Evolutionary conservation across 192 early-diverging fungal species (phyloP).

Genomic region (Coemansia sp.): DNA sequence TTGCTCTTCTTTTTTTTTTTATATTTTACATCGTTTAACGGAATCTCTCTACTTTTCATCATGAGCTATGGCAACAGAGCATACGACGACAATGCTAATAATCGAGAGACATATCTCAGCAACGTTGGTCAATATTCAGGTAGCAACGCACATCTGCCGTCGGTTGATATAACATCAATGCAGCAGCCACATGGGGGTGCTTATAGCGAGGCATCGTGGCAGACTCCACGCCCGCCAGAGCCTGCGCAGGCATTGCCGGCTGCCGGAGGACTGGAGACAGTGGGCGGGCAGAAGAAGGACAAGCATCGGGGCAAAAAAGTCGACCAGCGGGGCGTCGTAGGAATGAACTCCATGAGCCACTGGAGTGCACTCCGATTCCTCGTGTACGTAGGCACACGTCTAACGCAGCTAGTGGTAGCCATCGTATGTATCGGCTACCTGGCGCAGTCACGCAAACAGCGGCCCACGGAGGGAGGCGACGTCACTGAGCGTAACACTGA

Average conservation of each 20-base stretch:
- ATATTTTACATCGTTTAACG: not conserved
- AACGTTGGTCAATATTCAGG: not conserved
- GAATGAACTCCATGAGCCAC: constrained; percentile 30
- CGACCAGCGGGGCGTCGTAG: constrained; percentile 11
- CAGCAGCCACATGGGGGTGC: constrained; percentile 24
- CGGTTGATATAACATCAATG: constrained; percentile 44
- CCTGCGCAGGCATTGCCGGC: not conserved
- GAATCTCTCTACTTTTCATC: not conserved
- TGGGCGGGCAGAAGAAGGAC: not conserved
- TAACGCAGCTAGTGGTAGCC: constrained; percentile 33
- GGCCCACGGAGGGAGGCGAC: constrained; percentile 12
- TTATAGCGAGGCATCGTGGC: constrained; percentile 40
- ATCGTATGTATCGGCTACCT: constrained; percentile 40
- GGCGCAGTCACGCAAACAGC: constrained; percentile 31
- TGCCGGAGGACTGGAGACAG: constrained; percentile 5
- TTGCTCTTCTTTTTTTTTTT: not conserved
- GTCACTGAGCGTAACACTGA: constrained; percentile 29
- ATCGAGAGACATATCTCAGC: not conserved
- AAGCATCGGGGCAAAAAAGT: not conserved
- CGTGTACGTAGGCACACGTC: constrained; percentile 30
- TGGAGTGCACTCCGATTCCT: constrained; percentile 31
- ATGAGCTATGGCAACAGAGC: constrained; percentile 1
- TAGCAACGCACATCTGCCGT: not conserved
- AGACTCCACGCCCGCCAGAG: not conserved
- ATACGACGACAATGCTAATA: not conserved